These are phyloP conservation scores for Dionaea muscipula DNA, from an alignment of 179 eudicot species.

Conservation along the genomic window DNA sequence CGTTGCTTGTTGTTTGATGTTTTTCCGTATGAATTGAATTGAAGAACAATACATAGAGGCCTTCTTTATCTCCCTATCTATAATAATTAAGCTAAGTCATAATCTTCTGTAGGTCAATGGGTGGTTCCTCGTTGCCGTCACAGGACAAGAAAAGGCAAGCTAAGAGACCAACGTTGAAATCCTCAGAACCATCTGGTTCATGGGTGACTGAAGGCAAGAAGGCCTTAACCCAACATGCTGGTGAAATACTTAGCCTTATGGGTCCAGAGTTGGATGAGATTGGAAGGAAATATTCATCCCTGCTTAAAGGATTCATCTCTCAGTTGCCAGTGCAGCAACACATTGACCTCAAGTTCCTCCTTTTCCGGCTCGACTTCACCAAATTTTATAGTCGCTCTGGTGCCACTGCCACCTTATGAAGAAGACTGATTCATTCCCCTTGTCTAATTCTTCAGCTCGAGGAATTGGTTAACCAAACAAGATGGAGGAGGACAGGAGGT, in stretches of 20 bases:
- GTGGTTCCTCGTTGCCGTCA: conserved; percentile 26
- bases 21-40: too few species aligned
- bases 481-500: too few species aligned
- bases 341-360: conserved; percentile 80
- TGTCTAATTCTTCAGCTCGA: neutral
- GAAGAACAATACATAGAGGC: too few species aligned
- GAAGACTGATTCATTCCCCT: neutral
- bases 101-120: conserved; percentile 42
- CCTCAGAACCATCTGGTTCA: conserved; percentile 55
- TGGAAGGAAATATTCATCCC: conserved; percentile 60
- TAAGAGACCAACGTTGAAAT: conserved; percentile 23
- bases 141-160: conserved; percentile 37
- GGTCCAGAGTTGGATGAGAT: conserved; percentile 63
- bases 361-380: conserved; percentile 83
- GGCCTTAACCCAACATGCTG: conserved; percentile 67
- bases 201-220: conserved; percentile 80
- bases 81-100: too few species aligned
- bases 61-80: too few species aligned
- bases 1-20: too few species aligned
- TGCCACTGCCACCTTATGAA: conserved; percentile 21
- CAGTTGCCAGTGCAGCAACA: conserved; percentile 84
- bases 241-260: conserved; percentile 56
- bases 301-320: conserved; percentile 71
- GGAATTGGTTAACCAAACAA: too few species aligned
- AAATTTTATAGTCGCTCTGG: conserved; percentile 64